phyloP scores from a whole-genome alignment of 1,139 yeast species.

The Pichia kudriavzevii region DNA sequence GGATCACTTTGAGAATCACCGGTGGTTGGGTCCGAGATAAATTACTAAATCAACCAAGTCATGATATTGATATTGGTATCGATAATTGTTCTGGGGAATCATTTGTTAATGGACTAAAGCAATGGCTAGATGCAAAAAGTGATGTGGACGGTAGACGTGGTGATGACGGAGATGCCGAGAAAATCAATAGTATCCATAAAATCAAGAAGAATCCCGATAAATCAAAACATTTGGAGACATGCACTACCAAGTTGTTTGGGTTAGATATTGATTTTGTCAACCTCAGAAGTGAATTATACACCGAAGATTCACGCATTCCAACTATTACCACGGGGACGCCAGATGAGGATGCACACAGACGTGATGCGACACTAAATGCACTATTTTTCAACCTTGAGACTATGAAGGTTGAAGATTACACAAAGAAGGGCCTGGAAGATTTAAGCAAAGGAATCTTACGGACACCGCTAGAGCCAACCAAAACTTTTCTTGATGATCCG shows the following conservation, averaged over 20 bases:
- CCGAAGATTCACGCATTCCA: conserved; percentile 79
- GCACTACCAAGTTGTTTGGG: conserved; percentile 79
- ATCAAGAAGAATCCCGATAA: conserved; percentile 91
- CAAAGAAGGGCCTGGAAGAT: conserved; percentile 68
- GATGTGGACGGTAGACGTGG: conserved; percentile 14
- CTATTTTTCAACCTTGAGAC: conserved; percentile 74
- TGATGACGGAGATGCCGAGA: conserved; percentile 29
- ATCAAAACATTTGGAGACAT: conserved; percentile 92
- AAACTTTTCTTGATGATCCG: conserved; percentile 91
- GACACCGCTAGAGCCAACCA: conserved; percentile 78
- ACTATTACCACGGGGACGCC: conserved; percentile 74
- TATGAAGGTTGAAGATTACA: conserved; percentile 71
- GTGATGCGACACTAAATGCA: conserved; percentile 94
- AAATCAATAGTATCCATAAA: conserved; percentile 47
- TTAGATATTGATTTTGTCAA: conserved; percentile 89
- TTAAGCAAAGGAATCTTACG: conserved; percentile 61
- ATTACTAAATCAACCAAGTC: conserved; percentile 65
- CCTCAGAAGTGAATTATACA: conserved; percentile 77
- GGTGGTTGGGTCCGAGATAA: conserved; percentile 99
- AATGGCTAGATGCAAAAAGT: conserved; percentile 42
- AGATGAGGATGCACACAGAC: conserved; percentile 78
- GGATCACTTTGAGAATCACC: conserved; percentile 64
- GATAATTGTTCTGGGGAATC: conserved; percentile 78
- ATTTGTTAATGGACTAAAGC: conserved; percentile 62
- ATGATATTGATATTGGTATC: conserved; percentile 89